Conservation (phyloP, 768 basidiomycete genomes). For the Myochromella boudieri region DNA sequence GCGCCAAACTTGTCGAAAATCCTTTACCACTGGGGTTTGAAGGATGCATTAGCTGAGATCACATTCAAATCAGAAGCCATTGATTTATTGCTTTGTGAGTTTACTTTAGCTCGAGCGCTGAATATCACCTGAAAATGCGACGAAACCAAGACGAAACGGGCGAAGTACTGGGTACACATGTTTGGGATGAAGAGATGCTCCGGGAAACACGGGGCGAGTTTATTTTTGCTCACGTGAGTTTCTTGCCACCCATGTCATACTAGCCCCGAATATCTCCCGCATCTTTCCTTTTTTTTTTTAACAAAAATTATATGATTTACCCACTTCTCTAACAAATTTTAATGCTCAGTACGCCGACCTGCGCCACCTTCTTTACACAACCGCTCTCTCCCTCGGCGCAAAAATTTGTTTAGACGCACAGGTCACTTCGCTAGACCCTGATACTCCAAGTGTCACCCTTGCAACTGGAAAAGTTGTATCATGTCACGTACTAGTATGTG, state of each 20-base stretch:
- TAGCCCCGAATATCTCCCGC: conserved; percentile 9
- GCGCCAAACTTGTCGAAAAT: conserved; percentile 59
- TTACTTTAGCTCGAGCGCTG: no score
- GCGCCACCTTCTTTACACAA: conserved; percentile 45
- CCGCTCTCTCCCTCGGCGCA: conserved; percentile 45
- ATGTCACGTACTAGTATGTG: conserved; percentile 56
- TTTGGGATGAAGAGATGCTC: conserved; percentile 54
- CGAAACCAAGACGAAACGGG: conserved; percentile 53
- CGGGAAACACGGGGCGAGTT: conserved; percentile 41
- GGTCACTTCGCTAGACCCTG: conserved; percentile 29
- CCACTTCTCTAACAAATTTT: no score
- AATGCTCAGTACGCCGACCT: conserved; percentile 55
- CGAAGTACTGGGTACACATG: conserved; percentile 44
- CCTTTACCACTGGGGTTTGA: conserved; percentile 53
- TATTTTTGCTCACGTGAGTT: conserved; percentile 36
- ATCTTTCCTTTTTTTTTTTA: neutral
- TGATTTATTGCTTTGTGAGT: conserved; percentile 17
- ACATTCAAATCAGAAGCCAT: conserved; percentile 22
- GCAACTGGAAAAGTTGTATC: conserved; percentile 39
- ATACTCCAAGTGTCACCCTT: conserved; percentile 29
- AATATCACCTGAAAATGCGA: no score
- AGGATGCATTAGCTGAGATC: conserved; percentile 20
- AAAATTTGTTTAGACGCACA: conserved; percentile 33
- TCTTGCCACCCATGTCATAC: conserved; percentile 15
- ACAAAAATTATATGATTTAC: no score